A percentile compares a stretch with the other conserved stretches of the same genome.
These are phyloP conservation scores for Penicillium paneum DNA, from an alignment of 2,329 filamentous ascomycete genomes.

Conservation along the genomic window DNA sequence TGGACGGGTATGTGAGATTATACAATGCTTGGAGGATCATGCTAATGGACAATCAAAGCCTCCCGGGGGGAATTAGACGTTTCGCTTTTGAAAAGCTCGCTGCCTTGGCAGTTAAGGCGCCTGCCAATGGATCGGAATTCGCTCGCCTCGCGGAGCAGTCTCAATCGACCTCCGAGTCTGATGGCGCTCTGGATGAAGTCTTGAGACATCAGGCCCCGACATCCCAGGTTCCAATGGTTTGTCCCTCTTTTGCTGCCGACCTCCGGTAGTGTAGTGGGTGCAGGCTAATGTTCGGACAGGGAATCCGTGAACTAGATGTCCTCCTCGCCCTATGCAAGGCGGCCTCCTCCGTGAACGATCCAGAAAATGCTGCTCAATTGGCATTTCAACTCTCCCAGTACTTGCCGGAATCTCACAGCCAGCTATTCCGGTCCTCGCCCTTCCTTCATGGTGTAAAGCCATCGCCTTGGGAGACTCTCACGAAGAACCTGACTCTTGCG, in stretches of 20 bases:
- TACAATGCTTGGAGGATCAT: background rate
- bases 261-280: background rate
- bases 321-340: constrained; percentile 88
- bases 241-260: constrained; percentile 1
- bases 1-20: constrained; percentile 32
- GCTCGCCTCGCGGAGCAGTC: constrained; percentile 36
- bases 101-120: constrained; percentile 38
- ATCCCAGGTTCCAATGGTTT: constrained; percentile 42
- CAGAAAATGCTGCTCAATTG: constrained; percentile 72
- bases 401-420: constrained; percentile 76
- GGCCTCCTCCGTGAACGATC: constrained; percentile 68
- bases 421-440: constrained; percentile 74
- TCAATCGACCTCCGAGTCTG: constrained; percentile 18
- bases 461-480: constrained; percentile 82
- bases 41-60: constrained; percentile 23
- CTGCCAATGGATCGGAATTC: constrained; percentile 33
- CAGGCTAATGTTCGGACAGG: constrained; percentile 50
- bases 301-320: constrained; percentile 85
- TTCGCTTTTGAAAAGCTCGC: constrained; percentile 47
- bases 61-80: constrained; percentile 37
- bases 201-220: constrained; percentile 37
- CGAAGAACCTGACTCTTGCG: constrained; percentile 73
- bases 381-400: constrained; percentile 78
- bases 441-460: constrained; percentile 79
- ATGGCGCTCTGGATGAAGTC: constrained; percentile 37